Conservation (phyloP, 352 stramenopile species). For the Phytophthora cactorum region DNA sequence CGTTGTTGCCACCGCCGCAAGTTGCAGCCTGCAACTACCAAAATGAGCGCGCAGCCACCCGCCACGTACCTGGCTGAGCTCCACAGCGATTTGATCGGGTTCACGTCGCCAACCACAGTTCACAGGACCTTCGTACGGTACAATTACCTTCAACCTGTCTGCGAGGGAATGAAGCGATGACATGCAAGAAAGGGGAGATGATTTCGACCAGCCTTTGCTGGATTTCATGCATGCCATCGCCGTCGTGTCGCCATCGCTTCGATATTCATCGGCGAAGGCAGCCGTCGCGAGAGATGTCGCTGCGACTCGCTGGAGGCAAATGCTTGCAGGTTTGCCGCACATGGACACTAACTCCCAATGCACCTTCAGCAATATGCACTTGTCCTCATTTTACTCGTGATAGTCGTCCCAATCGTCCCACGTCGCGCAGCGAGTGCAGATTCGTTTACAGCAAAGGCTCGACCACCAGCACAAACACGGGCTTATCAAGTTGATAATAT, state of each 20-base stretch:
- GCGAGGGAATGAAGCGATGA: conserved; percentile 33
- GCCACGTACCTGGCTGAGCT: background rate
- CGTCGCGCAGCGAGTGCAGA: conserved; percentile 1
- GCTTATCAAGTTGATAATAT: background rate
- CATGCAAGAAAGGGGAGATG: conserved; percentile 12
- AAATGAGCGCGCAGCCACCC: conserved; percentile 1
- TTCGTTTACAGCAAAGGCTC: conserved; percentile 20
- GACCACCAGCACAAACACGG: conserved; percentile 1
- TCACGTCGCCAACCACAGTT: background rate
- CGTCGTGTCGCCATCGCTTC: conserved; percentile 37
- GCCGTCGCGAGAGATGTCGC: background rate
- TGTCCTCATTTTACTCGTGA: conserved; percentile 32
- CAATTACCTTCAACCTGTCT: conserved; percentile 32
- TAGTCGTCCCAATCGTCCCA: conserved; percentile 34
- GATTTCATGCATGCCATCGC: conserved; percentile 18
- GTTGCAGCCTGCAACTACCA: no score
- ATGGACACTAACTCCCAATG: background rate
- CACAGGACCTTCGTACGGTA: conserved; percentile 22
- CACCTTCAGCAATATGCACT: conserved; percentile 4
- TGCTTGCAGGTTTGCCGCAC: background rate
- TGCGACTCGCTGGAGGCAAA: background rate
- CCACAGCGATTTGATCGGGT: conserved; percentile 19
- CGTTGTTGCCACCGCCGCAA: no score
- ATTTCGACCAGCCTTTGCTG: conserved; percentile 25
- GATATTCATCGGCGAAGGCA: conserved; percentile 12